A percentile compares a stretch with the other conserved stretches of the same genome.
Evolutionary conservation across 441 rosid species (phyloP).

Genomic region (Euphorbia neoarborescens): DNA sequence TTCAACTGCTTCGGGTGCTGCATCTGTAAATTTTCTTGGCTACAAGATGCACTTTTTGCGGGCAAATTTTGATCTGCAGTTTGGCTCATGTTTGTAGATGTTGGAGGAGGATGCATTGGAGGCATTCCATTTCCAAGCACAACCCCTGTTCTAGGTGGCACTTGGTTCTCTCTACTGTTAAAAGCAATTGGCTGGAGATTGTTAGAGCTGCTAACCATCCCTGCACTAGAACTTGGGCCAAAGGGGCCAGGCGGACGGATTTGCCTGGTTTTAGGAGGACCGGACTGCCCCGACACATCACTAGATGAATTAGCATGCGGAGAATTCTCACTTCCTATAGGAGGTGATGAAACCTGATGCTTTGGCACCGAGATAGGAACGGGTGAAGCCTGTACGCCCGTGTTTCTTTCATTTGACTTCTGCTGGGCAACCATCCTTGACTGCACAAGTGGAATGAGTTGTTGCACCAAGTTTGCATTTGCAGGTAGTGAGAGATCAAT

Average conservation of each 20-base stretch:
- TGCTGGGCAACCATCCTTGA: conserved; percentile 78
- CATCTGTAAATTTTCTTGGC: conserved; percentile 51
- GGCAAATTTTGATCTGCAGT: conserved; percentile 49
- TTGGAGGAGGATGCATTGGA: conserved; percentile 62
- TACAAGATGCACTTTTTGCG: conserved; percentile 38
- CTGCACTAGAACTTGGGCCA: conserved; percentile 50
- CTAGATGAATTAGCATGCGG: conserved; percentile 71
- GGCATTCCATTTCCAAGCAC: conserved; percentile 61
- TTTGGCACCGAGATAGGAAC: conserved; percentile 46
- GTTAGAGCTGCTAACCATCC: conserved; percentile 35
- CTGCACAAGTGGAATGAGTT: conserved; percentile 73
- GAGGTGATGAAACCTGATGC: conserved; percentile 68
- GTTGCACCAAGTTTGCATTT: conserved; percentile 78
- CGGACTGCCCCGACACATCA: conserved; percentile 81
- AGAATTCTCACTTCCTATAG: conserved; percentile 62
- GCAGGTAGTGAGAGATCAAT: conserved; percentile 88
- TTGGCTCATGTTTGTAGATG: conserved; percentile 45
- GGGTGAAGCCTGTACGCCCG: conserved; percentile 46
- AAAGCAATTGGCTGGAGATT: conserved; percentile 45
- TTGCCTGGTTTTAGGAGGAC: conserved; percentile 63
- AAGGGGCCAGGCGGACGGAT: conserved; percentile 39
- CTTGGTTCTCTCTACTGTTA: conserved; percentile 66
- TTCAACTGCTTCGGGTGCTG: conserved; percentile 63
- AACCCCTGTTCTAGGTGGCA: conserved; percentile 48
- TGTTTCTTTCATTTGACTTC: conserved; percentile 58